Percentiles rank a stretch among this genome's conserved stretches.
These are phyloP conservation scores for Penicillium nordicum DNA, from an alignment of 2,329 filamentous ascomycete genomes.

Conservation along the genomic window DNA sequence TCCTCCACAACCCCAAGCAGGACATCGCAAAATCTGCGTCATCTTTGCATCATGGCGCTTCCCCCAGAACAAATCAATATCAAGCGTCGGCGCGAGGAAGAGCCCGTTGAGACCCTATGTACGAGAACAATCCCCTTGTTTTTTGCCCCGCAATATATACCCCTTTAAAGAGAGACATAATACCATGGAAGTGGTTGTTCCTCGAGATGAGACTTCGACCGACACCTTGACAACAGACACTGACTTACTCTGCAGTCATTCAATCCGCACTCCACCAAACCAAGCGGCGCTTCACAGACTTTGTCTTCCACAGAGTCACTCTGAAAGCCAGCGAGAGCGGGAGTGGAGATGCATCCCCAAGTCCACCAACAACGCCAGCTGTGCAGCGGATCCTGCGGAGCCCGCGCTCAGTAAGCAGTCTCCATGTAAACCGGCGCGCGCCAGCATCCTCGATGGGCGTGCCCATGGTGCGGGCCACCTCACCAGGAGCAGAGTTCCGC, in stretches of 20 bases:
- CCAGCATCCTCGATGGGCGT: constrained; percentile 26
- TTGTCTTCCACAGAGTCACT: constrained; percentile 45
- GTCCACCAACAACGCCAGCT: constrained; percentile 16
- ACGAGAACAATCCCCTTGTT: constrained; percentile 21
- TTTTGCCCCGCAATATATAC: constrained; percentile 16
- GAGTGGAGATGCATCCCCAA: constrained; percentile 16
- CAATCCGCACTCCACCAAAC: constrained; percentile 44
- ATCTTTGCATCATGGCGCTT: constrained; percentile 37
- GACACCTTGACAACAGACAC: neutral
- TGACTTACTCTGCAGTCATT: constrained; percentile 37
- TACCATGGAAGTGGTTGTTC: neutral
- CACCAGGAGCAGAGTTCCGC: constrained; percentile 41
- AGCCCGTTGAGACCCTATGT: constrained; percentile 55
- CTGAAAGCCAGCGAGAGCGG: constrained; percentile 21
- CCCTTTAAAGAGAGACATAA: constrained; percentile 12
- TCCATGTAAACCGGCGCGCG: constrained; percentile 18
- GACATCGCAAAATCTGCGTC: neutral
- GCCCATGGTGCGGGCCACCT: constrained; percentile 42
- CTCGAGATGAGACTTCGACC: neutral
- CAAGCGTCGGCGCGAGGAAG: constrained; percentile 56
- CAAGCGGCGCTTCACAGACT: constrained; percentile 50
- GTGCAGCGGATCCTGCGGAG: constrained; percentile 29
- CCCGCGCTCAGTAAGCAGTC: constrained; percentile 36
- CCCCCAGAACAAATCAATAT: constrained; percentile 52
- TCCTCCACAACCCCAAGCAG: constrained; percentile 2